These are phyloP conservation scores for Phytophthora sp. DNA, from an alignment of 352 stramenopile genomes.

Conservation along the genomic window DNA sequence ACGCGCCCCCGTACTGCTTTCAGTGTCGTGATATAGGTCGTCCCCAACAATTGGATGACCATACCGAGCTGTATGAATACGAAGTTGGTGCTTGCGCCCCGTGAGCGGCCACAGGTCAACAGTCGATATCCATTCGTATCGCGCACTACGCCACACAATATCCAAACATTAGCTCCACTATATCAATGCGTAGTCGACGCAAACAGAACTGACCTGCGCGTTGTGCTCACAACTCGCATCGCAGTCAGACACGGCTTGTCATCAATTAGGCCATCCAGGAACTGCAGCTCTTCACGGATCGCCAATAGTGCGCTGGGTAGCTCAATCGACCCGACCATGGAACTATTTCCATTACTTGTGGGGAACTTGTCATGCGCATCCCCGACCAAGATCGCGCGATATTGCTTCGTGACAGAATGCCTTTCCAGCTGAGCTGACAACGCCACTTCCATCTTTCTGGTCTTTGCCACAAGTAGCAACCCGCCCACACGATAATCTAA, in stretches of 20 bases:
- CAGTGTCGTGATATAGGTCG: conserved; percentile 59
- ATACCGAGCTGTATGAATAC: conserved; percentile 60
- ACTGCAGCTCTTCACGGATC: conserved; percentile 29
- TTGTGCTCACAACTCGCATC: conserved; percentile 40
- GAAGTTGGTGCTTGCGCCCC: conserved; percentile 73
- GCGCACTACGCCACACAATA: conserved; percentile 31
- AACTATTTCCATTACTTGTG: neutral
- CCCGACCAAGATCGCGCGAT: conserved; percentile 61
- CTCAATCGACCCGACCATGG: conserved; percentile 3
- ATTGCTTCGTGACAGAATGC: conserved; percentile 55
- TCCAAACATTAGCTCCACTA: conserved; percentile 3
- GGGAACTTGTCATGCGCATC: conserved; percentile 10
- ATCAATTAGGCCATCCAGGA: conserved; percentile 36
- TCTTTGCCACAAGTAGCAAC: conserved; percentile 68
- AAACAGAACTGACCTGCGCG: conserved; percentile 34
- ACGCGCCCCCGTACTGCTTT: neutral
- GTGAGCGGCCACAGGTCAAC: conserved; percentile 75
- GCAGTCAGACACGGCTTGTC: conserved; percentile 39
- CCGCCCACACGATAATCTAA: conserved; percentile 69
- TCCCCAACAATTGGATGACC: conserved; percentile 74
- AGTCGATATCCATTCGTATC: conserved; percentile 67
- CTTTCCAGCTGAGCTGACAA: conserved; percentile 56
- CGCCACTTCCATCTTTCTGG: conserved; percentile 45
- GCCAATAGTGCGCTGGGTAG: conserved; percentile 25
- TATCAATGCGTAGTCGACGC: neutral